Evolutionary conservation across 129 eudicot genomes (phyloP).

Genomic region (Ambrosia artemisiifolia): DNA sequence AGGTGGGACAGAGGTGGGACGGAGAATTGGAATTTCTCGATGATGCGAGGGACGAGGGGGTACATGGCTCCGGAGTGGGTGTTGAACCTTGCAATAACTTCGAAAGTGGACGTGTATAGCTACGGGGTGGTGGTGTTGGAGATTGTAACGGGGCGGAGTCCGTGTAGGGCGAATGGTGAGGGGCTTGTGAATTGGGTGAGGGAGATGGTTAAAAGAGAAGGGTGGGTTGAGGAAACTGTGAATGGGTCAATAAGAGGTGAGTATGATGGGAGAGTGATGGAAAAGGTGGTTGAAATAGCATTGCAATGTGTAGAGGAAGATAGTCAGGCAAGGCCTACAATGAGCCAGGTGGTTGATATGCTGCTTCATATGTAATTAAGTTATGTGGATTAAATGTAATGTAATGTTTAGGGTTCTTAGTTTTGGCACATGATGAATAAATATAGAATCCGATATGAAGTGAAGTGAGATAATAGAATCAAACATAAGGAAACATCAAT

Average conservation of each 20-base stretch:
- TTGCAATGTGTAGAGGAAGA: constrained; percentile 32
- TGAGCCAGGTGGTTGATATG: constrained; percentile 36
- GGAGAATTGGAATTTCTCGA: constrained; percentile 8
- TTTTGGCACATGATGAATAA: too few species aligned
- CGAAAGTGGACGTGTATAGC: constrained; percentile 29
- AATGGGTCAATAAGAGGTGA: constrained; percentile 4
- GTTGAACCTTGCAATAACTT: constrained; percentile 23
- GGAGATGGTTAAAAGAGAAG: not conserved
- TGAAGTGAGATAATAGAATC: too few species aligned
- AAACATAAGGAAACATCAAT: too few species aligned
- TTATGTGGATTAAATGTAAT: too few species aligned
- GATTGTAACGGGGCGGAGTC: constrained; percentile 21
- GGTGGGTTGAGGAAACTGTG: constrained; percentile 11
- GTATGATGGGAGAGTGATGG: not conserved
- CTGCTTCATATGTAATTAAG: constrained; percentile 15
- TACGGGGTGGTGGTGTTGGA: constrained; percentile 31
- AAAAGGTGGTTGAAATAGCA: constrained; percentile 21
- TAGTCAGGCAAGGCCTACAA: constrained; percentile 30
- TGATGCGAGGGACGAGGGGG: constrained; percentile 36
- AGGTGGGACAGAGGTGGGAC: constrained; percentile 7
- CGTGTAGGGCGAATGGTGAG: not conserved
- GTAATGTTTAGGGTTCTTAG: too few species aligned
- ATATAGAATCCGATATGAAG: too few species aligned
- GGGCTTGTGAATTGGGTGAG: constrained; percentile 24
- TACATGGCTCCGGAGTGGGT: constrained; percentile 40